Base-by-base conservation (phyloP, 1,139 yeast genomes). In the Hyphopichia burtonii region DNA sequence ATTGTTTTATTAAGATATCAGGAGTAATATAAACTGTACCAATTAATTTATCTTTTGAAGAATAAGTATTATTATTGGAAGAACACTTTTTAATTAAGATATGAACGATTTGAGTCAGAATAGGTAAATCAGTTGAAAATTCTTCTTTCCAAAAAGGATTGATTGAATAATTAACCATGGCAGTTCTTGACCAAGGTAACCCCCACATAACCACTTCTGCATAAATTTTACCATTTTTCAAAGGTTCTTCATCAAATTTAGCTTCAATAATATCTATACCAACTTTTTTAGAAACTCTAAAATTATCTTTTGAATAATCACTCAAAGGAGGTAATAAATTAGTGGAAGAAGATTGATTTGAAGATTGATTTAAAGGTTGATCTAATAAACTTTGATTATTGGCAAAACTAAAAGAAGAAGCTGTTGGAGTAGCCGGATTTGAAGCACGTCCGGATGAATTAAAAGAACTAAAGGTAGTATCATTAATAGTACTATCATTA, bases 101-200 rank as follows among this genome's bases (percentile, higher is more conserved):
- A 42, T 73, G 76, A 39, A 83, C 65, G 56, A 72, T 69, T 45
- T 76, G 78, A 1, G 84, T 74, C 39, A 75, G 71, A 14, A 82
- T 68, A 0, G 87, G 75, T 46, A 83, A 66, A 42, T 81, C 79
- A 10, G 86, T 63, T 2, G 74, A 63, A 52, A 82, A 80, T 36
- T 71, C 76, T 53, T 86, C 91, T 55, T 86, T 82, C 87, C 91
- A 86, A 56, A 86, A 86, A 3, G 88, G 86, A 44, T 74, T 71
- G 10, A 58, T 53, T 0, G 76, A 61, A 43, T 71, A 68, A 31
- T 67, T 61, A 0, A 83, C 86, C 17, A 75, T 63, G 0, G 89
- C 82, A 0, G 91, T 83, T 52, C 84, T 68, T 35, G 83, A 82
- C 87, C 88, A 83, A 0, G 84, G 80, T 20, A 75, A 67, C 6